Percentiles rank a stretch among this genome's conserved stretches.
These are phyloP conservation scores for Eurotiales sp. DNA, from an alignment of 2,329 filamentous ascomycete genomes.

Conservation along the genomic window DNA sequence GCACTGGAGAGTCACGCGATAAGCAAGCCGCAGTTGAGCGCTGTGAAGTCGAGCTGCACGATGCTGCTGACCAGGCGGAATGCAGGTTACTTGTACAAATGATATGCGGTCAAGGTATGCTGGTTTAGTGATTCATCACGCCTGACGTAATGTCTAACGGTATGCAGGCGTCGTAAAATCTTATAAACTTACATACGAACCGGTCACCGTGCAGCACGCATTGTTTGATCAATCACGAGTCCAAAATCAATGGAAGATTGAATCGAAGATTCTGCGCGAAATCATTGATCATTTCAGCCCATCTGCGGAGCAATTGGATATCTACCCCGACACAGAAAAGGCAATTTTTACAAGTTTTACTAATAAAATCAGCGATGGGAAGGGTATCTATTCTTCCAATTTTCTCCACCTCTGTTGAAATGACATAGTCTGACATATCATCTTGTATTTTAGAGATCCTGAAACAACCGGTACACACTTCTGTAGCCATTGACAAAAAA, in stretches of 20 bases:
- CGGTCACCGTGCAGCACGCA: constrained; percentile 59
- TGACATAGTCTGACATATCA: constrained; percentile 10
- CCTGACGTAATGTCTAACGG: neutral
- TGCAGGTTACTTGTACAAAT: constrained; percentile 61
- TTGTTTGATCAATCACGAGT: constrained; percentile 57
- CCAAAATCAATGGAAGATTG: constrained; percentile 57
- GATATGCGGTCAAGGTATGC: constrained; percentile 56
- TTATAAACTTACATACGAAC: constrained; percentile 62
- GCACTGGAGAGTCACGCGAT: constrained; percentile 51
- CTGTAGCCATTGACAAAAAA: constrained; percentile 57
- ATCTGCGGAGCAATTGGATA: constrained; percentile 62
- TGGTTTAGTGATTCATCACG: neutral
- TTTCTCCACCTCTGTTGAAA: constrained; percentile 9
- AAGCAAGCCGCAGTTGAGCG: constrained; percentile 59
- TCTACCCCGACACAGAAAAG: constrained; percentile 56
- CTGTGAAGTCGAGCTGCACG: constrained; percentile 59
- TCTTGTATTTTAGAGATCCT: constrained; percentile 53
- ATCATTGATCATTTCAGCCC: constrained; percentile 63
- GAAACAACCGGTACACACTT: constrained; percentile 63
- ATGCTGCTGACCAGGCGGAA: constrained; percentile 53
- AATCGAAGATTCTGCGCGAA: constrained; percentile 55
- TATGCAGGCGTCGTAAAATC: constrained; percentile 58
- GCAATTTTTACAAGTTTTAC: constrained; percentile 64
- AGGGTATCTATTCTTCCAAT: constrained; percentile 37
- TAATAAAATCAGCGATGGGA: constrained; percentile 59